phyloP scores from a whole-genome alignment of 169 alveolate species.

The Babesia caballi region DNA sequence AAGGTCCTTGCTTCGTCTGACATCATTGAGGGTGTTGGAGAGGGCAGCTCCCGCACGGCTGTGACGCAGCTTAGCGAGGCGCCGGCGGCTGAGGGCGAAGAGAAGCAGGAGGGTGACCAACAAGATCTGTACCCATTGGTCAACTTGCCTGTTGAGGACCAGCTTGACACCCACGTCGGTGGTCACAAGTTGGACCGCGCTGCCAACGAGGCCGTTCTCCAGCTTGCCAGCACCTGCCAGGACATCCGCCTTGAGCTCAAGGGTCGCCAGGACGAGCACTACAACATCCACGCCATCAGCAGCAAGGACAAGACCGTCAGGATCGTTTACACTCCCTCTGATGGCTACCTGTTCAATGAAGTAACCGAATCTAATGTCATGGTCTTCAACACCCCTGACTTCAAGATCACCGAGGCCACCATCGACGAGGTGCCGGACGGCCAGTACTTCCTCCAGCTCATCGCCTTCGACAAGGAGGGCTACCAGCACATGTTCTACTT shows the following conservation, averaged over 20 bases:
- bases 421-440: conserved; percentile 12
- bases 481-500: conserved; percentile 16
- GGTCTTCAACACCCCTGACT: conserved; percentile 5
- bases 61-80: not conserved
- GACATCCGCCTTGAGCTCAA: conserved; percentile 8
- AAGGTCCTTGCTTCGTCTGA: not conserved
- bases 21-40: not conserved
- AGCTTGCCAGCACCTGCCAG: not conserved
- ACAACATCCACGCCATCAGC: conserved; percentile 3
- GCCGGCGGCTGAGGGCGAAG: not conserved
- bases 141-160: not conserved
- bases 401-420: not conserved
- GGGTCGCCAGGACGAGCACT: not conserved
- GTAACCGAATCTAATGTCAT: not conserved
- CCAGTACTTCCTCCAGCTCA: conserved; percentile 20
- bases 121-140: not conserved
- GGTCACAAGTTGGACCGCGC: not conserved
- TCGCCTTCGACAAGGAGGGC: conserved; percentile 15
- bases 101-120: not conserved
- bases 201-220: not conserved
- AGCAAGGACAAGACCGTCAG: not conserved
- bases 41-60: not conserved
- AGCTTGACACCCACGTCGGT: not conserved
- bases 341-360: conserved; percentile 6
- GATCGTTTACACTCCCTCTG: conserved; percentile 3